A percentile compares a stretch with the other conserved stretches of the same genome.
Evolutionary conservation across 371 early-diverging fungal genomes (phyloP).

Genomic region (Dinochytrium kinnereticum): DNA sequence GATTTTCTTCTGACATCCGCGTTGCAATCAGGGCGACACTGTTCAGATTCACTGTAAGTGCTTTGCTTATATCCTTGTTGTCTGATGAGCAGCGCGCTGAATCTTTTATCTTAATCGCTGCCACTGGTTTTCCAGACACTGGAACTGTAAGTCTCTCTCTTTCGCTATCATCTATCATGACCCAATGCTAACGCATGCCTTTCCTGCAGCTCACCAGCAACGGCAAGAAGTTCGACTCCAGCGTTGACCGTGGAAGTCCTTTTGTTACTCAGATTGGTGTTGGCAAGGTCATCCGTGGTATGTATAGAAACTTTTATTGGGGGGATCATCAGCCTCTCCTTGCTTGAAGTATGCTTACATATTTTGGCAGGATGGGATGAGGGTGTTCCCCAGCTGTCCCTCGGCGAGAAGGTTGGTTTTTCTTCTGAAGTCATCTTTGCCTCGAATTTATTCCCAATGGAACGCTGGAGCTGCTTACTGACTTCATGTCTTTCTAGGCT

Average conservation of each 20-base stretch:
- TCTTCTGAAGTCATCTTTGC: background rate
- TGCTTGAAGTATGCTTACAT: background rate
- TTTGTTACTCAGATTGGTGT: constrained; percentile 86
- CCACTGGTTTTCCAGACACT: constrained; percentile 28
- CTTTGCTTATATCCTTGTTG: background rate
- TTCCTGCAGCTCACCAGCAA: constrained; percentile 44
- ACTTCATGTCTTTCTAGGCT: constrained; percentile 23
- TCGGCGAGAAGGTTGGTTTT: constrained; percentile 52
- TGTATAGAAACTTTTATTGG: background rate
- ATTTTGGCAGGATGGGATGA: constrained; percentile 71
- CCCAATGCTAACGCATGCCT: background rate
- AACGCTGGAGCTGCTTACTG: background rate
- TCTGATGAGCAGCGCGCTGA: too few species aligned
- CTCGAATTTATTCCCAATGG: too few species aligned
- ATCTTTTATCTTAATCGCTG: too few species aligned
- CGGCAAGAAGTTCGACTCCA: constrained; percentile 88
- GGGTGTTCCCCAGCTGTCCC: constrained; percentile 84
- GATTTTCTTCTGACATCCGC: too few species aligned
- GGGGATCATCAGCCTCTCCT: background rate
- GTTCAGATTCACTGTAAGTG: constrained; percentile 53
- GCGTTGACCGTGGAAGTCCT: constrained; percentile 76
- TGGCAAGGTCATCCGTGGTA: constrained; percentile 90
- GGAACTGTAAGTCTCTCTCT: constrained; percentile 47
- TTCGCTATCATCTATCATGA: too few species aligned
- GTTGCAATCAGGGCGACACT: constrained; percentile 46